Percentiles rank a stretch among this genome's conserved stretches.
phyloP scores from a whole-genome alignment of 2,329 filamentous ascomycete species.

The Tolypocladium cylindrosporum region DNA sequence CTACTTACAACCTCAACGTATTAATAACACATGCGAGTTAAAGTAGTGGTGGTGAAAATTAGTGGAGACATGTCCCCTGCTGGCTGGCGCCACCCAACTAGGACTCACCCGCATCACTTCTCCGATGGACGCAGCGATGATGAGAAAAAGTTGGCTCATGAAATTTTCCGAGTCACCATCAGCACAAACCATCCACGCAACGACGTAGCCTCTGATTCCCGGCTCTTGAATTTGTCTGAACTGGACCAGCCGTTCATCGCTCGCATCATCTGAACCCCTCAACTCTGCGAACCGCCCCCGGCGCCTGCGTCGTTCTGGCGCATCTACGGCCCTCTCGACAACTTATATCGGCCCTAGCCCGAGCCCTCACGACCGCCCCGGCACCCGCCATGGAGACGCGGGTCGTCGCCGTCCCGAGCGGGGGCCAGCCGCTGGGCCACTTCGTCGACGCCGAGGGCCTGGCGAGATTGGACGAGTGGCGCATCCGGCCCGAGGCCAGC shows the following conservation, averaged over 20 bases:
- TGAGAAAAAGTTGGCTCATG: background rate
- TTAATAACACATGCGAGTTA: no score
- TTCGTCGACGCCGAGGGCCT: slow-evolving; percentile 20
- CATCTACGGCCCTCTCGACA: slow-evolving; percentile 1
- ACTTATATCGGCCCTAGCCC: slow-evolving; percentile 16
- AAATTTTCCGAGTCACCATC: background rate
- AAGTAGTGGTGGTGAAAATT: background rate
- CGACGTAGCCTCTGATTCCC: background rate
- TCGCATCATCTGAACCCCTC: background rate
- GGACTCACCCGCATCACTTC: background rate
- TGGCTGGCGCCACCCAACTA: background rate
- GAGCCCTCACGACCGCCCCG: slow-evolving; percentile 3
- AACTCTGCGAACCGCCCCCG: background rate
- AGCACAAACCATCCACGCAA: background rate
- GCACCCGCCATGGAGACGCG: slow-evolving; percentile 27
- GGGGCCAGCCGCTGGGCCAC: slow-evolving; percentile 20
- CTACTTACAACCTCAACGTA: no score
- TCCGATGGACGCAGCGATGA: background rate
- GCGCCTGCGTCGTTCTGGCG: background rate
- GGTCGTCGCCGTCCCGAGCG: slow-evolving; percentile 23
- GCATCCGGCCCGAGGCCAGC: slow-evolving; percentile 19
- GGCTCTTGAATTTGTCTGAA: background rate
- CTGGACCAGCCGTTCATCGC: background rate
- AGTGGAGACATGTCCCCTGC: background rate
- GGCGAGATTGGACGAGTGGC: slow-evolving; percentile 31